phyloP scores from a whole-genome alignment of 805 yeast genomes.

The Metschnikowia similis region DNA sequence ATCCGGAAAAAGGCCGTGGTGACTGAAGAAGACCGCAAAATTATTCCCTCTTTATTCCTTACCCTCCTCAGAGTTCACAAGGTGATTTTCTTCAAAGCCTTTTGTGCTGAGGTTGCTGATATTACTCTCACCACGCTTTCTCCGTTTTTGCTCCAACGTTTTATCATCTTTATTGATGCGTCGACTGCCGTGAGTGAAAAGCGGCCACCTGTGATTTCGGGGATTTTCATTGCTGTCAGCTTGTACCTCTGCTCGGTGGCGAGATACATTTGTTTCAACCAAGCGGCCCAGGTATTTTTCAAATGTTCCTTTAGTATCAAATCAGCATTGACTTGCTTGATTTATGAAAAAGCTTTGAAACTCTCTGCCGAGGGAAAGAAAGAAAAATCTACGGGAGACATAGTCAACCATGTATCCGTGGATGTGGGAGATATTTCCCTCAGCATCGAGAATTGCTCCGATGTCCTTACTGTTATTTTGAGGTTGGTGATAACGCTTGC shows the following conservation, averaged over 20 bases:
- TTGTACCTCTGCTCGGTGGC: constrained; percentile 34
- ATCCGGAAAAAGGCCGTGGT: constrained; percentile 6
- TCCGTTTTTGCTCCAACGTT: constrained; percentile 29
- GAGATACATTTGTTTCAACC: constrained; percentile 19
- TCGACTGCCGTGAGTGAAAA: constrained; percentile 2
- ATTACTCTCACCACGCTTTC: constrained; percentile 19
- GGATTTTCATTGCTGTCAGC: constrained; percentile 81
- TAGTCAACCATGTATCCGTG: constrained; percentile 72
- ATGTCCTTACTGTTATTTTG: constrained; percentile 46
- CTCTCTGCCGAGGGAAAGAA: constrained; percentile 65
- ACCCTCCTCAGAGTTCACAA: constrained; percentile 16
- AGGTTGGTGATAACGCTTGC: constrained; percentile 49
- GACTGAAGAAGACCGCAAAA: constrained; percentile 10
- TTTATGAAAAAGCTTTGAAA: constrained; percentile 65
- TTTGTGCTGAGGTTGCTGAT: constrained; percentile 21
- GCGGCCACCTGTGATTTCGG: constrained; percentile 43
- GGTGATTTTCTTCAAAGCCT: constrained; percentile 5
- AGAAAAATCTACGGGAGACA: constrained; percentile 68
- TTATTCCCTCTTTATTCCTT: constrained; percentile 21
- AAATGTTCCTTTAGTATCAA: constrained; percentile 17
- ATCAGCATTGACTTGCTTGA: constrained; percentile 58
- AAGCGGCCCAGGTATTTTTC: constrained; percentile 15
- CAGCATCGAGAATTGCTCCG: constrained; percentile 49
- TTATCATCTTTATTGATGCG: constrained; percentile 25
- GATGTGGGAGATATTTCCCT: constrained; percentile 61